Evolutionary conservation across 2,329 filamentous ascomycete genomes (phyloP).

Genomic region (Ilyonectria robusta): DNA sequence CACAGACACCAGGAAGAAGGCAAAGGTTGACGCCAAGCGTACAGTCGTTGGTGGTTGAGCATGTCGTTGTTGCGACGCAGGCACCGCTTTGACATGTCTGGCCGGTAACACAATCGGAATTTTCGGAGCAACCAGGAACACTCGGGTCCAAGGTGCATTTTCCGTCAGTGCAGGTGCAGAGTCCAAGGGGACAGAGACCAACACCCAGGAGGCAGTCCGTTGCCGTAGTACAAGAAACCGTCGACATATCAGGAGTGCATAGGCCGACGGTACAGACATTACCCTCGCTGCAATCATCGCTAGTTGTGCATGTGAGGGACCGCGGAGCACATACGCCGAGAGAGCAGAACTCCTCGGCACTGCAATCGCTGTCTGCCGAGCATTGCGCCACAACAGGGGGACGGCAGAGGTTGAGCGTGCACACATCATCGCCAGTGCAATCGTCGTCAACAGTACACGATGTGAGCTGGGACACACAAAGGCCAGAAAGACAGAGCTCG

Average conservation of each 20-base stretch:
- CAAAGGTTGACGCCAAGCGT: constrained; percentile 27
- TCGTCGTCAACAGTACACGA: neutral
- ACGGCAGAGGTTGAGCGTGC: constrained; percentile 18
- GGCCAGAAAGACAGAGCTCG: constrained; percentile 19
- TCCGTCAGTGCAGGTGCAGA: constrained; percentile 31
- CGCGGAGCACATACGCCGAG: constrained; percentile 16
- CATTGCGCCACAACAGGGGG: neutral
- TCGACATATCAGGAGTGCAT: constrained; percentile 15
- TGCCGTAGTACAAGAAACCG: constrained; percentile 9
- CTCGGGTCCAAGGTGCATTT: constrained; percentile 16
- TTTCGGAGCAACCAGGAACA: constrained; percentile 16
- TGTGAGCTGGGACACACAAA: constrained; percentile 21
- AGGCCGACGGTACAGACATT: constrained; percentile 19
- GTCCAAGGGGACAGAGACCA: constrained; percentile 30
- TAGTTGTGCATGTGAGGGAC: constrained; percentile 8
- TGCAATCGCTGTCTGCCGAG: constrained; percentile 8
- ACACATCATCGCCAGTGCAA: constrained; percentile 11
- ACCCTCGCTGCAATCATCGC: constrained; percentile 14
- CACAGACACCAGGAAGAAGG: constrained; percentile 24
- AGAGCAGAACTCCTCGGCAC: constrained; percentile 17
- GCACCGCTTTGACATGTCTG: constrained; percentile 31
- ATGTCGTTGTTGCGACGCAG: constrained; percentile 22
- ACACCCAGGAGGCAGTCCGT: constrained; percentile 30
- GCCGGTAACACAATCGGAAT: constrained; percentile 17
- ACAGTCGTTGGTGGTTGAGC: constrained; percentile 17